Base-by-base conservation (phyloP, 495 filamentous ascomycete species). In the Neurospora tetrasperma region DNA sequence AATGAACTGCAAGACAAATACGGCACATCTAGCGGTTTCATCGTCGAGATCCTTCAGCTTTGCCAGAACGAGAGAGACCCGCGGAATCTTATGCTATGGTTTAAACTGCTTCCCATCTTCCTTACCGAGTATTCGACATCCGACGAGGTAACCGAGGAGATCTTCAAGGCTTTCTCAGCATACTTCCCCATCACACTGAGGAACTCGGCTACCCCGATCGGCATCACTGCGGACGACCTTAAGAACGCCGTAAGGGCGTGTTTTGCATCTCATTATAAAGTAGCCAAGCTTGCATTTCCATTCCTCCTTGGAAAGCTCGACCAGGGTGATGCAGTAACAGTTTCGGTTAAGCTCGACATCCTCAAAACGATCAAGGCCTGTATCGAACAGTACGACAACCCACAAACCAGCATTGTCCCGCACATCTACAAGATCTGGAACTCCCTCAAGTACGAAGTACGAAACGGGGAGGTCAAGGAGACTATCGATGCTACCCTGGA, bases 401-500 rank as follows among this genome's bases (percentile, higher is more conserved):
- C 82, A 0, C 78, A 83, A 71, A 75, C 78, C 62, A 84, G 78
- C 12, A 70, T 88, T 6, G 78, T 82, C 6, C 81, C 84, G 14
- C 79, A 82, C 62, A 76, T 81, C 27, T 74, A 80, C 42, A 84
- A 84, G 70, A 80, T 88, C 66, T 89, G 87, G 87, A 80, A 82
- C 54, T 83, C 83, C 2, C 81, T 89, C 54, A 88, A 89, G 74
- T 89, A 87, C 72, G 87, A 89, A 71, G 83, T 89, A n/a, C 85
- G 84, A 69, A 88, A 88, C 66, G 86, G 86, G 6, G 85, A 86
- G 70, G 80, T 85, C 40, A 83, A 84, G 66, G 86, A 87, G 35
- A 84, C 80, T 7, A 85, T 87, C 16, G 79, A 84, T 54, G 83
- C 78, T 5, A 84, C 86, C 10, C 75, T 87, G 8, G 79, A 85